Conservation (phyloP, 495 filamentous ascomycete genomes). For the Aspergillus hancockii region DNA sequence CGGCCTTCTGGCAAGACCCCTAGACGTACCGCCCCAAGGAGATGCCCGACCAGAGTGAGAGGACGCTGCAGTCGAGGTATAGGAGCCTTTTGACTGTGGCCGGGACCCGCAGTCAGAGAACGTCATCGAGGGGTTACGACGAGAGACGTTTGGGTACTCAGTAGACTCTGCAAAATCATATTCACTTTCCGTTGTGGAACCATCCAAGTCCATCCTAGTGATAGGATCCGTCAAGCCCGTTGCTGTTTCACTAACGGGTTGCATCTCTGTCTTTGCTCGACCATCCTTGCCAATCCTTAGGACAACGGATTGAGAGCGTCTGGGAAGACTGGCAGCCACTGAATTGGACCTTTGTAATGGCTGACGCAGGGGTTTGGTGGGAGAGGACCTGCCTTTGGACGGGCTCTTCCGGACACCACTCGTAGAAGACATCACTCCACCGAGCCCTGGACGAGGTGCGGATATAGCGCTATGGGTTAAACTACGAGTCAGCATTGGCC, state of each 20-base stretch:
- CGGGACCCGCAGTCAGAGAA: conserved; percentile 57
- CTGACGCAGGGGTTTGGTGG: conserved; percentile 38
- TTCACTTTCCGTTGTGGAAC: conserved; percentile 50
- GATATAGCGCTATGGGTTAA: conserved; percentile 46
- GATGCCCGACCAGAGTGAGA: conserved; percentile 45
- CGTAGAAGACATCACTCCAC: conserved; percentile 35
- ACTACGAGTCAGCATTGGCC: conserved; percentile 62
- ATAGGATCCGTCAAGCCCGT: conserved; percentile 44
- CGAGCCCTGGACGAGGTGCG: conserved; percentile 29
- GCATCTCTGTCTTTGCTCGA: conserved; percentile 69
- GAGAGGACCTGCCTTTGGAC: conserved; percentile 45
- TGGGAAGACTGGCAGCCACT: conserved; percentile 30
- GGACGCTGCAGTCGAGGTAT: conserved; percentile 46
- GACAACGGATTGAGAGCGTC: conserved; percentile 53
- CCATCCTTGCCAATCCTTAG: conserved; percentile 74
- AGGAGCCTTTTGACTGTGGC: conserved; percentile 52
- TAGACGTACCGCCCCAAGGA: conserved; percentile 41
- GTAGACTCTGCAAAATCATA: conserved; percentile 63
- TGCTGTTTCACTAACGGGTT: conserved; percentile 50
- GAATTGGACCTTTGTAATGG: conserved; percentile 36
- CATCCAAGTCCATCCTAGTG: conserved; percentile 47
- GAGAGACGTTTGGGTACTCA: conserved; percentile 65
- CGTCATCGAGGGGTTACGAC: conserved; percentile 62
- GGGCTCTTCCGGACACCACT: conserved; percentile 48
- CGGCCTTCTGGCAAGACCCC: conserved; percentile 29